Evolutionary conservation across 176 grass and related monocot genomes (phyloP), one percentile per base, ranked within the genome.

Genomic region (Poa annua): DNA sequence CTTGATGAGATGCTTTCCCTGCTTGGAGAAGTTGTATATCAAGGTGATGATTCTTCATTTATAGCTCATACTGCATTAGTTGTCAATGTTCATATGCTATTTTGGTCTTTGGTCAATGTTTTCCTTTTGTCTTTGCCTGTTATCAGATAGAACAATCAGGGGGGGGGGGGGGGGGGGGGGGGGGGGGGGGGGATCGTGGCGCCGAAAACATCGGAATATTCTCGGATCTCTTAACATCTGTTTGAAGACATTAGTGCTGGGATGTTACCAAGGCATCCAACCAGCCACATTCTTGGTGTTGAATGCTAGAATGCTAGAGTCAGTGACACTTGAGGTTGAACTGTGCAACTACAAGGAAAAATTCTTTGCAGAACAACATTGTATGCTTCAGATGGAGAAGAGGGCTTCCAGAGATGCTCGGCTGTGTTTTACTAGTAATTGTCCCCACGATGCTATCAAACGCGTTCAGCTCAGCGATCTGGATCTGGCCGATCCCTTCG

Each of bases 281-380:
- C 3, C 80, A 16, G 41, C 41, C 41, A 44, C 15, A 25, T 82
- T 71, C 21, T 6, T 71, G 1, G 41, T 71, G 44, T 3, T 59
- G 51, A 82, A 82, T 44, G 68, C 53, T 19, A 73, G 12, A 73
- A 20, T 33, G 67, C 24, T 82, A 44, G 39, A 82, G 53, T 48
- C 11, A 0, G 14, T 82, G 24, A 48, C 0, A 73, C 44, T 82
- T 20, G 38, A n/a, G 17, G 80, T 71, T 42, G 9, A n/a, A 7
- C 1, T 11, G 3, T 1, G 19, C 3, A n/a, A 60, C 32, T 71
- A 21, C 10, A 3, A 35, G 2, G 11, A 74, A 21, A 1, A 0
- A 5, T 83, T 62, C 13, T 2, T 61, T 3, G 9, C 53, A 6
- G 8, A 72, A 12, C 68, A 83, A 25, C 39, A 49, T 16, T 11